Conservation (phyloP, 2,329 filamentous ascomycete species). For the Pseudogymnoascus sp. region DNA sequence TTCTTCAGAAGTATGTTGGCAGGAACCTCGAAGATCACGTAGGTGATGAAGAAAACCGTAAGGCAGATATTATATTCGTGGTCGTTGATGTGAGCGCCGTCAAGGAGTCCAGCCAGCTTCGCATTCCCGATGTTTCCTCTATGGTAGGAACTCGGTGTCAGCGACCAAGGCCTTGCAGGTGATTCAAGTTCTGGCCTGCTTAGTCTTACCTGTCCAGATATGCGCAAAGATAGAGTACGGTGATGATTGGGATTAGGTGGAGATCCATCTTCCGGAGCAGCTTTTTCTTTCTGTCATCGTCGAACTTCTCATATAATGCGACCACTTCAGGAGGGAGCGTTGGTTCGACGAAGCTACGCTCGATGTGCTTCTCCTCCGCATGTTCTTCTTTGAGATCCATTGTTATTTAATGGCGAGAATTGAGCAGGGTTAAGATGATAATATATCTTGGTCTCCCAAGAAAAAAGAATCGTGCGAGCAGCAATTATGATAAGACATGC, state of each 20-base stretch:
- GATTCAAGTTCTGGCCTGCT: constrained; percentile 14
- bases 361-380: background rate
- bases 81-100: constrained; percentile 27
- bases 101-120: constrained; percentile 25
- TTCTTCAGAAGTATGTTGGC: constrained; percentile 49
- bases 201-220: background rate
- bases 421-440: background rate
- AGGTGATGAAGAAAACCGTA: constrained; percentile 27
- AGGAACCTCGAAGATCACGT: constrained; percentile 38
- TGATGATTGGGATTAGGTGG: constrained; percentile 51
- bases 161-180: constrained; percentile 18
- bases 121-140: constrained; percentile 29
- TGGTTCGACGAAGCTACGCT: background rate
- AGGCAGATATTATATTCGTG: constrained; percentile 29
- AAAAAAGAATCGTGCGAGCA: background rate
- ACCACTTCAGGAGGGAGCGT: constrained; percentile 15
- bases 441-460: background rate
- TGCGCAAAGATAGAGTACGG: constrained; percentile 44
- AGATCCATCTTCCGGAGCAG: constrained; percentile 49
- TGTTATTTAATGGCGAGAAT: background rate
- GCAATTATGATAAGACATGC: background rate
- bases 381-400: background rate
- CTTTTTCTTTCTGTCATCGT: constrained; percentile 37
- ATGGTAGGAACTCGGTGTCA: constrained; percentile 20
- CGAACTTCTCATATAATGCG: constrained; percentile 24